A percentile compares a stretch with the other conserved stretches of the same genome.
phyloP scores from a whole-genome alignment of 192 early-diverging fungal species.

The Pilaira anomala region DNA sequence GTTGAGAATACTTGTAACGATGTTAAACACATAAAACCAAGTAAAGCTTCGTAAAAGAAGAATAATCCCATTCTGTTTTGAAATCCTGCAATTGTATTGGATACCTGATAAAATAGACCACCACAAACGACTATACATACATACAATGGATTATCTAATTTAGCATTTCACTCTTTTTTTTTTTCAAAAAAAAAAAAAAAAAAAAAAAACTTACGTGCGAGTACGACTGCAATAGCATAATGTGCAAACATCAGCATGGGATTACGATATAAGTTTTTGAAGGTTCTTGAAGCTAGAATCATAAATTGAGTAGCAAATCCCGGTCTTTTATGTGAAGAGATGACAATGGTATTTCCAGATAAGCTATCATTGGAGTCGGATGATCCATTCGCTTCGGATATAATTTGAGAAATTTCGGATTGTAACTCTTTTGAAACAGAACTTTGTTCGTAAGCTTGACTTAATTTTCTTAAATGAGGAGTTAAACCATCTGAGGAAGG shows the following conservation, averaged over 20 bases:
- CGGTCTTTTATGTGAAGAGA: slow-evolving; percentile 48
- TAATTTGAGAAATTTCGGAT: slow-evolving; percentile 28
- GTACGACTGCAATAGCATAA: slow-evolving; percentile 62
- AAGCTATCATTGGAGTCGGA: background rate
- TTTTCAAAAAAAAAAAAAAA: background rate
- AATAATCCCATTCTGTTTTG: slow-evolving; percentile 61
- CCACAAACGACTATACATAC: slow-evolving; percentile 53
- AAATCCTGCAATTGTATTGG: slow-evolving; percentile 57
- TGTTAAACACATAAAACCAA: slow-evolving; percentile 62
- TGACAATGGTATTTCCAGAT: background rate
- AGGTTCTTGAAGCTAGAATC: slow-evolving; percentile 69
- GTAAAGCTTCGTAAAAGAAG: slow-evolving; percentile 63
- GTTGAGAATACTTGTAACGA: slow-evolving; percentile 62
- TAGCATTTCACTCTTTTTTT: slow-evolving; percentile 16
- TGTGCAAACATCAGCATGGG: slow-evolving; percentile 75
- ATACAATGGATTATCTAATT: slow-evolving; percentile 40
- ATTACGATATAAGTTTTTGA: slow-evolving; percentile 83
- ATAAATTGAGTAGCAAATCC: slow-evolving; percentile 66
- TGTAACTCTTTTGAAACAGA: slow-evolving; percentile 29
- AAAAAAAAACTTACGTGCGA: slow-evolving; percentile 48
- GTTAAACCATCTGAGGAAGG: slow-evolving; percentile 17
- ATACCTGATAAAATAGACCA: slow-evolving; percentile 59
- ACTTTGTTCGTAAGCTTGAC: slow-evolving; percentile 33
- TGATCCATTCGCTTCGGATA: background rate
- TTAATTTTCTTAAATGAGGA: slow-evolving; percentile 33